A percentile compares a stretch with the other conserved stretches of the same genome.
phyloP scores from a whole-genome alignment of 2,329 filamentous ascomycete genomes.

The Colletotrichum cereale region DNA sequence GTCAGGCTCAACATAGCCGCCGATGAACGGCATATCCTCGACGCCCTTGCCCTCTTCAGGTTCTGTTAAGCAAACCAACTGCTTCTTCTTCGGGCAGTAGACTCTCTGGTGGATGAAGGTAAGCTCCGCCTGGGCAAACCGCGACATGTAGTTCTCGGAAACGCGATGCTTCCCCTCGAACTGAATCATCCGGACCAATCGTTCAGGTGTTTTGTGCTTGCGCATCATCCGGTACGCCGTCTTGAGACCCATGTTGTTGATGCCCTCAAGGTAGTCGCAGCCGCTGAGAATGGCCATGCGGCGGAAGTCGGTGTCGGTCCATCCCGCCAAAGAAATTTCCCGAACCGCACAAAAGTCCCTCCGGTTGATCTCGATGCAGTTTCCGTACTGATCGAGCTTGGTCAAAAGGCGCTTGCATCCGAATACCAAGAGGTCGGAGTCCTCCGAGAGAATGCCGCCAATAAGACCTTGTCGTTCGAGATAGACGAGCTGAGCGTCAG shows the following conservation, averaged over 20 bases:
- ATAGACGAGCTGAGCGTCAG: slow-evolving; percentile 96
- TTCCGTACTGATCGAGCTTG: slow-evolving; percentile 93
- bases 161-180: slow-evolving; percentile 90
- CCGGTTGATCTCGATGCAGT: slow-evolving; percentile 92
- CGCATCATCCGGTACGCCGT: slow-evolving; percentile 92
- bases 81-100: slow-evolving; percentile 80
- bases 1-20: slow-evolving; percentile 75
- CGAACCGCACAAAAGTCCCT: slow-evolving; percentile 89
- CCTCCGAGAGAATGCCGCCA: slow-evolving; percentile 91
- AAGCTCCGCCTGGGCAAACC: slow-evolving; percentile 87
- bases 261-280: slow-evolving; percentile 92
- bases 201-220: slow-evolving; percentile 89
- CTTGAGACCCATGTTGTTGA: slow-evolving; percentile 89
- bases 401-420: slow-evolving; percentile 91
- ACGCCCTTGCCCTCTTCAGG: slow-evolving; percentile 73
- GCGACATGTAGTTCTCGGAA: slow-evolving; percentile 82
- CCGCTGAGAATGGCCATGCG: slow-evolving; percentile 97
- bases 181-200: slow-evolving; percentile 83
- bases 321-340: slow-evolving; percentile 89
- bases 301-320: slow-evolving; percentile 91
- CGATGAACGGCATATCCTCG: slow-evolving; percentile 85
- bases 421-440: slow-evolving; percentile 96
- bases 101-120: slow-evolving; percentile 97
- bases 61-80: slow-evolving; percentile 81
- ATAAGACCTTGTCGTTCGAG: slow-evolving; percentile 88